phyloP scores from a whole-genome alignment of 805 yeast species.

The Saccharomycopsis fermentans region DNA sequence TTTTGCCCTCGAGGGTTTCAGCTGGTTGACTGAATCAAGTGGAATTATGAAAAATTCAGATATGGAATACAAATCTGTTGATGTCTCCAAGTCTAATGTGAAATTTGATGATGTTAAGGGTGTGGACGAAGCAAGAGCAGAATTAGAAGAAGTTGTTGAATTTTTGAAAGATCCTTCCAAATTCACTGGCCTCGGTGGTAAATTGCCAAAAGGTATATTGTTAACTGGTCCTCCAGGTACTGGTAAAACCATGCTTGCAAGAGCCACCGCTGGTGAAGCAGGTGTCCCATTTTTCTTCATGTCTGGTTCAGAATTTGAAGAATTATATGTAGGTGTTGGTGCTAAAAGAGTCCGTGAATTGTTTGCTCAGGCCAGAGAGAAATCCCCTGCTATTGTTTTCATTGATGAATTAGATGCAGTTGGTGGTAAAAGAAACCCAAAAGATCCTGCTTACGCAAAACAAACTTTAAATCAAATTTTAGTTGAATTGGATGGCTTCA shows the following conservation, averaged over 20 bases:
- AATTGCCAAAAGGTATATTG: conserved; percentile 92
- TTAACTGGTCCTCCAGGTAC: conserved; percentile 99
- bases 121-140: conserved; percentile 96
- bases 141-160: conserved; percentile 95
- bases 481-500: conserved; percentile 92
- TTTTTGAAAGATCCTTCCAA: conserved; percentile 92
- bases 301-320: conserved; percentile 98
- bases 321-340: conserved; percentile 97
- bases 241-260: conserved; percentile 91
- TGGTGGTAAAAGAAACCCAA: conserved; percentile 96
- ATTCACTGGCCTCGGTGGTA: conserved; percentile 95
- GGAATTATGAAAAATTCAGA: conserved; percentile 56
- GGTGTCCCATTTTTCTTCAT: conserved; percentile 97
- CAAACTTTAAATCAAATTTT: conserved; percentile 93
- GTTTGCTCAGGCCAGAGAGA: conserved; percentile 84
- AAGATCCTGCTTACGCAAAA: conserved; percentile 95
- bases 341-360: conserved; percentile 95
- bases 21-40: conserved; percentile 72
- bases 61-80: conserved; percentile 67
- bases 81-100: conserved; percentile 76
- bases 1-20: conserved; percentile 70
- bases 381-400: conserved; percentile 94
- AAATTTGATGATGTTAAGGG: conserved; percentile 92
- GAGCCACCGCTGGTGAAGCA: conserved; percentile 99
- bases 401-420: conserved; percentile 98